Evolutionary conservation across 2,329 filamentous ascomycete species (phyloP), one percentile per base, ranked within the genome.

Genomic region (Neoarthrinium moseri): DNA sequence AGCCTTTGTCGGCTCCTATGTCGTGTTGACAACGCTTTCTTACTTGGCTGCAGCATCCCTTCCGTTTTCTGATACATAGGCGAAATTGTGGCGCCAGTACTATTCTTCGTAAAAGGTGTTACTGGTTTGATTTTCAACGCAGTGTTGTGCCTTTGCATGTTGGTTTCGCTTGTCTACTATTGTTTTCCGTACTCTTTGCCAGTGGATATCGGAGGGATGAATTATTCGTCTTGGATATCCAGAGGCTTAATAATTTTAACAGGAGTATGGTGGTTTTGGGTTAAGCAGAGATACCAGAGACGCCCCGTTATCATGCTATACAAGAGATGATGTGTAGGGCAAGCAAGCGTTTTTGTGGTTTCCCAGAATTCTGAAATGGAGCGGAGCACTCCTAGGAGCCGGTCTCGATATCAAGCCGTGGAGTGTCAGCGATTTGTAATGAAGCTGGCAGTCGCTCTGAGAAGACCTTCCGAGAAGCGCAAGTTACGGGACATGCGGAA

Each of bases 41-140:
- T 88, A 84, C 58, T 68, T 85, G n/a, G n/a, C n/a, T 3, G 78
- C 80, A 1, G 80, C 82, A 5, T 82, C 88, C 43, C 62, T 87
- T 1, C 78, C 78, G 0, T 74, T 80, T 50, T 62, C n/a, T 82
- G 1, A 47, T 81, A 0, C 73, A 71, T 0, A 54, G 65, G 0
- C 61, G 75, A 59, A 17, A 65, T 61, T 34, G 65, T 85, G 47
- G 60, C 66, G 0, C 79, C 75, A 0, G 84, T 84, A 0, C 78
- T 77, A 0, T 87, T 85, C 54, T 73, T 67, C 50, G 77, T 86
- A 71, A 64, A 66, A 2, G 66, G 68, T 2, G 51, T 52, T 10
- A 33, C 71, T 2, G 80, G 75, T 1, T 81, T 78, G 48, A 49
- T 64, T 0, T 64, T 86, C 2, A 80, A 80, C 24, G 64, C 67